Evolutionary conservation across 805 yeast genomes (phyloP), one percentile per base, ranked within the genome.

Genomic region (Hanseniaspora pseudoguilliermondii): DNA sequence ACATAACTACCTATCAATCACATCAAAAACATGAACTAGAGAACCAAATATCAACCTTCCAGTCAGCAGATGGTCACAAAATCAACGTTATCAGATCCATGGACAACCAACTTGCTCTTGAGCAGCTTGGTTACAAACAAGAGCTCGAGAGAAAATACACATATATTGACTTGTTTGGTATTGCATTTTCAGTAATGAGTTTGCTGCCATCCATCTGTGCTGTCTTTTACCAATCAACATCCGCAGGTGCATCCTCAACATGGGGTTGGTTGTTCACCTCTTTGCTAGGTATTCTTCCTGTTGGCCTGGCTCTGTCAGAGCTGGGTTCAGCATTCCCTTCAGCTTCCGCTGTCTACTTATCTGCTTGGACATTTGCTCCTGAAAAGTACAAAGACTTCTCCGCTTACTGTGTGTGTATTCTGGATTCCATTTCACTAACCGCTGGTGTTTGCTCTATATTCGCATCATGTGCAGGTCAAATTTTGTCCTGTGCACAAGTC

Each of bases 181-280:
- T 83, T 56, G 85, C 88, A 1, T 83, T 80, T 65, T 75, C 81
- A 38, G 80, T 83, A 61, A 82, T 83, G 86, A 82, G 86, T 16
- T 67, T 83, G 43, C 69, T 83, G 36, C 69, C 69, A 9, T 76
- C 82, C n/a, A 77, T 81, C 54, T 78, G 86, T 0, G 76, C 84
- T 2, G 74, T 76, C 20, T 60, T 82, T 23, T 71, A 70, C 23
- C 68, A 70, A 39, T 81, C 81, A 8, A 67, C 81, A 21, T 67
- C 74, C 16, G 76, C 80, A 0, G 86, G 86, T 5, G 78, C 82
- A 0, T 78, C 75, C 5, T 71, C 80, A 57, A 72, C 81, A 3
- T 82, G 86, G 86, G 81, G 83, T 38, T 82, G 86, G 86, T 65
- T 79, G 41, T 62, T 78, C 20, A 73, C 80, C 5, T 61, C 64